phyloP scores from a whole-genome alignment of 2,329 filamentous ascomycete genomes.

The Diaporthe velutina region DNA sequence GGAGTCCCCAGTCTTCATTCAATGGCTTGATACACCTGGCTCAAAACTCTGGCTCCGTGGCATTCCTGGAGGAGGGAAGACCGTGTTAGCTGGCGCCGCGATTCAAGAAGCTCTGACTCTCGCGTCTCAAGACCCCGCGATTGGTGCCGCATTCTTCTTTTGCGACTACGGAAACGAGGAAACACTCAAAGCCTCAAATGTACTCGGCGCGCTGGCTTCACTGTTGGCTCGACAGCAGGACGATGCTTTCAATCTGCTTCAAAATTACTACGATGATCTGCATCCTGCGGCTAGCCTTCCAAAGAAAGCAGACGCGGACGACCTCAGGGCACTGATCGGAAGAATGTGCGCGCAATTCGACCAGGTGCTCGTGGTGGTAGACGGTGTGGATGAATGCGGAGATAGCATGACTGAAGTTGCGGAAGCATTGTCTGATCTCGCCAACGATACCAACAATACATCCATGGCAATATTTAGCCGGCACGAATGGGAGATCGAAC shows the following conservation, averaged over 20 bases:
- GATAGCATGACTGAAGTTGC: neutral
- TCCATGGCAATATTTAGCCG: neutral
- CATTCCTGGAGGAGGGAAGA: conserved; percentile 48
- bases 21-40: conserved; percentile 41
- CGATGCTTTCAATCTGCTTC: neutral
- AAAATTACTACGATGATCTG: neutral
- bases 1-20: conserved; percentile 36
- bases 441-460: neutral
- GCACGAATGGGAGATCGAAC: neutral
- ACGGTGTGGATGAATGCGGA: neutral
- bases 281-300: neutral
- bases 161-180: neutral
- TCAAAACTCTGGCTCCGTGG: conserved; percentile 46
- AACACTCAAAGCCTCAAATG: neutral
- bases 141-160: neutral
- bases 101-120: conserved; percentile 39
- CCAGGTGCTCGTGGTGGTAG: neutral
- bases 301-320: neutral
- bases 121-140: neutral
- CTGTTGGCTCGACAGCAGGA: neutral
- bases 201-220: neutral
- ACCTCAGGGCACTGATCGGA: neutral
- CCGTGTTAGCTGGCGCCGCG: conserved; percentile 44
- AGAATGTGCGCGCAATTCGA: neutral
- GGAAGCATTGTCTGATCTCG: neutral